Percentiles rank a stretch among this genome's conserved stretches.
These are phyloP conservation scores for Phialophora tarda DNA, from an alignment of 2,329 filamentous ascomycete genomes.

Conservation along the genomic window DNA sequence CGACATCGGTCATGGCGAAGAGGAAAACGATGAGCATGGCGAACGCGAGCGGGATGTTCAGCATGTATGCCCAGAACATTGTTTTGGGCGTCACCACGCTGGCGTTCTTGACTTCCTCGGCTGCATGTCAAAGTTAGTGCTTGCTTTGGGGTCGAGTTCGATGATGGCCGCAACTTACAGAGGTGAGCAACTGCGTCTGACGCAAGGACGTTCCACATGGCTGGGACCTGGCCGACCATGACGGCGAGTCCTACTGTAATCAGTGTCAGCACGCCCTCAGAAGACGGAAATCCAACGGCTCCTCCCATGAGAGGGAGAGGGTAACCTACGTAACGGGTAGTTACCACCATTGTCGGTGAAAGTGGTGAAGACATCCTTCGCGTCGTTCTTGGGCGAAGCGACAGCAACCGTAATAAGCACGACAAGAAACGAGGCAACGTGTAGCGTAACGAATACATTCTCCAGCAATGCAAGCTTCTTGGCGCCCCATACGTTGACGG, in stretches of 20 bases:
- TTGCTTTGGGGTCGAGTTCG: not conserved
- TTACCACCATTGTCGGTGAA: slow-evolving; percentile 47
- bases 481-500: slow-evolving; percentile 49
- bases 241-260: slow-evolving; percentile 44
- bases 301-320: not conserved
- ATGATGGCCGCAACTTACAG: not conserved
- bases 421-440: slow-evolving; percentile 47
- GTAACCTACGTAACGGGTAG: slow-evolving; percentile 16
- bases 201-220: slow-evolving; percentile 44
- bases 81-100: slow-evolving; percentile 51
- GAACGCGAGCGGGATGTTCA: slow-evolving; percentile 53
- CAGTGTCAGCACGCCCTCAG: not conserved
- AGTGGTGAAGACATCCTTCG: slow-evolving; percentile 45
- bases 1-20: slow-evolving; percentile 45
- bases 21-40: slow-evolving; percentile 54
- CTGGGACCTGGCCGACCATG: slow-evolving; percentile 48
- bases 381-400: slow-evolving; percentile 43
- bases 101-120: slow-evolving; percentile 57
- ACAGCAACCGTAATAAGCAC: slow-evolving; percentile 44
- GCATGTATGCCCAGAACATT: slow-evolving; percentile 51
- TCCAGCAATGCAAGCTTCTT: slow-evolving; percentile 47
- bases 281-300: not conserved
- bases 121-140: slow-evolving; percentile 32
- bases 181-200: slow-evolving; percentile 46
- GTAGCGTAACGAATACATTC: slow-evolving; percentile 47